Evolutionary conservation across 2,329 filamentous ascomycete genomes (phyloP).

Genomic region (Botrytis hyacinthi): DNA sequence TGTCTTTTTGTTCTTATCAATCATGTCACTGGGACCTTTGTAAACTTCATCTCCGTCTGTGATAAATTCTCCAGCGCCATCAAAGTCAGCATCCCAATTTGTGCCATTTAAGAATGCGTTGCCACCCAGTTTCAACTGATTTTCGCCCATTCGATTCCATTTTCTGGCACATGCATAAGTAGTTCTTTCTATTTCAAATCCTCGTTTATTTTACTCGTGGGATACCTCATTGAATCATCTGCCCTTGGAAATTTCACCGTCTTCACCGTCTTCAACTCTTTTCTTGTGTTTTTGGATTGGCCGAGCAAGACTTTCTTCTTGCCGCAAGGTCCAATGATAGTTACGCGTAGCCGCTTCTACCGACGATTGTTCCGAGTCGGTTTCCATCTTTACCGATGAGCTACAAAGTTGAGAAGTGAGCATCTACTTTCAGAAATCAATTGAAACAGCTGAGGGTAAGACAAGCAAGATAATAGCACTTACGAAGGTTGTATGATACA

Average conservation of each 20-base stretch:
- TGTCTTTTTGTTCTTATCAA: accelerated
- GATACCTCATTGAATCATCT: background rate
- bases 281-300: background rate
- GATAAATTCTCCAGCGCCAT: too few relatives aligned
- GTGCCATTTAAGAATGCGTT: too few relatives aligned
- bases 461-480: background rate
- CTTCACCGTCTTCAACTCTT: background rate
- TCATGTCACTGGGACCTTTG: accelerated
- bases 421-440: background rate
- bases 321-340: background rate
- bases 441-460: background rate
- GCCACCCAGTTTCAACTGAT: too few relatives aligned
- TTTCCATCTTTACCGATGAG: background rate
- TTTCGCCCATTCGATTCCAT: background rate
- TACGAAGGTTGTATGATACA: background rate
- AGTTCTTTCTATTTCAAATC: background rate
- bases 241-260: background rate
- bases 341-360: too few relatives aligned
- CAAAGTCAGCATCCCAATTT: background rate
- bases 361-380: background rate
- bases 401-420: background rate
- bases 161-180: background rate
- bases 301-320: background rate
- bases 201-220: background rate
- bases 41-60: background rate